Conservation (phyloP, 495 filamentous ascomycete genomes). For the Xylaria telfairii region DNA sequence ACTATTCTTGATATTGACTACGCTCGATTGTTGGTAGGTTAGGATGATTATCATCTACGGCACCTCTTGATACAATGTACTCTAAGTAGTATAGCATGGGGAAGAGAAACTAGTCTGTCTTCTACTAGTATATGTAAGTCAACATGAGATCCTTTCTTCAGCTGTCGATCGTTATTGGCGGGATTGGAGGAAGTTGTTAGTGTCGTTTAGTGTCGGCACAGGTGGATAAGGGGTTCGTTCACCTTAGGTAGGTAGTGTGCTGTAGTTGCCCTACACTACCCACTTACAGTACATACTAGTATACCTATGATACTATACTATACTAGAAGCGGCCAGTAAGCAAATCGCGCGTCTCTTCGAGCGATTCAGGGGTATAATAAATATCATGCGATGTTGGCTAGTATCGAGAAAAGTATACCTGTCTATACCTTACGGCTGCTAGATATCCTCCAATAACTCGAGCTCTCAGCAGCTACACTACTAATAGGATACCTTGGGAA, state of each 20-base stretch:
- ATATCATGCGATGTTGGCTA: neutral
- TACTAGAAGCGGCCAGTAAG: neutral
- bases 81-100: neutral
- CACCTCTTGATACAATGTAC: neutral
- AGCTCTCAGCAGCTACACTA: neutral
- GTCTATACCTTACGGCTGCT: too few species aligned
- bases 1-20: neutral
- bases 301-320: neutral
- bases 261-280: too few species aligned
- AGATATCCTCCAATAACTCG: neutral
- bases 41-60: neutral
- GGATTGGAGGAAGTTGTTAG: neutral
- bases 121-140: neutral
- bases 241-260: too few species aligned
- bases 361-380: constrained; percentile 12
- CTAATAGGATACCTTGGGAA: too few species aligned
- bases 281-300: neutral
- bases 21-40: neutral
- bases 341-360: constrained; percentile 4
- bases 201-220: neutral
- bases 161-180: constrained; percentile 6
- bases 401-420: too few species aligned
- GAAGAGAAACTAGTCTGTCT: neutral
- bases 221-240: constrained; percentile 21
- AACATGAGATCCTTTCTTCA: too few species aligned